A percentile compares a stretch with the other conserved stretches of the same genome.
Evolutionary conservation across 176 grass and related monocot genomes (phyloP).

Genomic region (Lolium multiflorum): DNA sequence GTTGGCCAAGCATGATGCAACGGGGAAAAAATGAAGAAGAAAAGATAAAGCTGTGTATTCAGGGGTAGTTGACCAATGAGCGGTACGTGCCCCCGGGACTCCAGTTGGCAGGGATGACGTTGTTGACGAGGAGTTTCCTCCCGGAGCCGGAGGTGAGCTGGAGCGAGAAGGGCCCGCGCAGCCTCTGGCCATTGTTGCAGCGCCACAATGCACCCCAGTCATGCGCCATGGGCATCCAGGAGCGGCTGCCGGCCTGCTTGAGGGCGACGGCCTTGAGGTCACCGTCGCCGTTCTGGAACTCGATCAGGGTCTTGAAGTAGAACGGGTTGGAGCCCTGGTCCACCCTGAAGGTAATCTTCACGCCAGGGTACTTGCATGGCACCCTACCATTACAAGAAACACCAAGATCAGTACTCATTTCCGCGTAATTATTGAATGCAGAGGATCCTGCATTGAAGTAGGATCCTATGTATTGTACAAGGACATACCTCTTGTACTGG

Average conservation of each 20-base stretch:
- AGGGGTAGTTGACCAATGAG: background rate
- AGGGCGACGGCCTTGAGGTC: too few species aligned
- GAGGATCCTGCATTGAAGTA: too few species aligned
- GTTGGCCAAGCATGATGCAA: background rate
- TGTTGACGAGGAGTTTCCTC: conserved; percentile 49
- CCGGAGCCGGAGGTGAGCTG: conserved; percentile 63
- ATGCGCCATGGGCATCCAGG: too few species aligned
- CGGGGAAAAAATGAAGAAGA: background rate
- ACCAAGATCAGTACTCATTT: background rate
- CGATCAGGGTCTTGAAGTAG: conserved; percentile 66
- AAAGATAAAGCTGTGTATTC: background rate
- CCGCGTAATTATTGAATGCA: background rate
- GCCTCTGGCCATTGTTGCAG: conserved; percentile 19
- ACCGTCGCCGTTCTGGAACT: conserved; percentile 63
- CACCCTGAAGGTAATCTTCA: too few species aligned
- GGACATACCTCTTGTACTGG: too few species aligned
- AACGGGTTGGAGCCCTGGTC: conserved; percentile 53
- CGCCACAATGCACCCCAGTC: too few species aligned
- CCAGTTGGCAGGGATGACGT: conserved; percentile 68
- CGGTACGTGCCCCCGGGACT: conserved; percentile 23
- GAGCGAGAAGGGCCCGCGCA: conserved; percentile 63
- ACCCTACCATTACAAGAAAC: conserved; percentile 38
- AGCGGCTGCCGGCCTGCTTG: too few species aligned
- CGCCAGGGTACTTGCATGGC: conserved; percentile 62
- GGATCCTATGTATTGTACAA: too few species aligned